Percentiles rank a stretch among this genome's conserved stretches.
These are phyloP conservation scores for Coemansia pectinata DNA, from an alignment of 192 early-diverging fungal genomes.

Conservation along the genomic window DNA sequence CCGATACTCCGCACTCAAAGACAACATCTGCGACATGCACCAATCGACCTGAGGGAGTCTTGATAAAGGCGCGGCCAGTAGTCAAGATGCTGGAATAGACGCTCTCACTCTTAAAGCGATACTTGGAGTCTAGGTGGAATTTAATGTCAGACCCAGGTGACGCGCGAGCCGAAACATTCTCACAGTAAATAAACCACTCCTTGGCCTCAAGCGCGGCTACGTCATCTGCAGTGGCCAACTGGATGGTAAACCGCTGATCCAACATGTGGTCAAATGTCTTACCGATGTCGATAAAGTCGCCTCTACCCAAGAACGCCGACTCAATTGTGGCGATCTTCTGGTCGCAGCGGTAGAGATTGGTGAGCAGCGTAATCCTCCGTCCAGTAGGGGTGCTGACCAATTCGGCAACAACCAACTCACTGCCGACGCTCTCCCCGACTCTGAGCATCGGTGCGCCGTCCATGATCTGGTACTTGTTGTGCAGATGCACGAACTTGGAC, in stretches of 20 bases:
- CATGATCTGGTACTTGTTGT: constrained; percentile 75
- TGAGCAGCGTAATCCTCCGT: constrained; percentile 77
- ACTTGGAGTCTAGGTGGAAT: constrained; percentile 75
- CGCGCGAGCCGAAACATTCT: constrained; percentile 26
- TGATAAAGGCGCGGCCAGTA: constrained; percentile 60
- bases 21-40: constrained; percentile 75
- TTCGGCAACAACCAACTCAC: constrained; percentile 68
- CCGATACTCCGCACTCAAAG: constrained; percentile 49
- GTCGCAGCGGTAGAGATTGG: constrained; percentile 58
- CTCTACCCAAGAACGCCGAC: constrained; percentile 78
- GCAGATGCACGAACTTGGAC: constrained; percentile 79
- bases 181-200: constrained; percentile 67
- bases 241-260: constrained; percentile 68
- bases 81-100: constrained; percentile 59
- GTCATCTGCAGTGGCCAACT: constrained; percentile 67
- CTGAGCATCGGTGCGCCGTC: constrained; percentile 62
- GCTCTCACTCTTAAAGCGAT: too few species aligned
- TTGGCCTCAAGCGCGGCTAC: constrained; percentile 80
- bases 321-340: constrained; percentile 71
- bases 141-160: constrained; percentile 60
- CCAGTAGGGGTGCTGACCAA: constrained; percentile 80
- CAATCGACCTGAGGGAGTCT: constrained; percentile 57
- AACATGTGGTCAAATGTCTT: constrained; percentile 71
- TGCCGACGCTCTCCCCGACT: constrained; percentile 72
- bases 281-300: constrained; percentile 67